Evolutionary conservation across 306 rosid species (phyloP).

Genomic region (Carpinus viminea): DNA sequence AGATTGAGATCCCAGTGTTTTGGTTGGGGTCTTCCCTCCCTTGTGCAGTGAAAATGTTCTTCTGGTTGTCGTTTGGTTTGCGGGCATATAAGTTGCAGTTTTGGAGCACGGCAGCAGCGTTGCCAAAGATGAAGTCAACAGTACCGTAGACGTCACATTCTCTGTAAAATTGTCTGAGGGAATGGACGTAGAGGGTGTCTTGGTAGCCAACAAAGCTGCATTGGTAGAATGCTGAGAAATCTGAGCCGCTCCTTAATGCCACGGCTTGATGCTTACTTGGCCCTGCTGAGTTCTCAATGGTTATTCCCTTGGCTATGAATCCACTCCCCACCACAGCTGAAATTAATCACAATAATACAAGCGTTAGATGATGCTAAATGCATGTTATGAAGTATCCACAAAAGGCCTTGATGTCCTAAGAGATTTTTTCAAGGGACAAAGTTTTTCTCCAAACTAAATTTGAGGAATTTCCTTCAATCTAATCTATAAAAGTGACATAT

Average conservation of each 20-base stretch:
- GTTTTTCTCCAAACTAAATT: too few species aligned
- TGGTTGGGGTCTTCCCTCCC: conserved; percentile 87
- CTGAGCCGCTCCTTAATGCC: conserved; percentile 69
- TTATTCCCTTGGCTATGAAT: conserved; percentile 82
- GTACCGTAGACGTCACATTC: conserved; percentile 89
- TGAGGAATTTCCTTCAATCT: too few species aligned
- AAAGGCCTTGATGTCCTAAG: too few species aligned
- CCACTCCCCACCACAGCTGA: conserved; percentile 73
- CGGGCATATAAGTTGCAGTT: conserved; percentile 83
- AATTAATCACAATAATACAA: background rate
- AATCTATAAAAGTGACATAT: too few species aligned
- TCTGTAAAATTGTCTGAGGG: conserved; percentile 85
- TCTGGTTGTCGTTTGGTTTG: conserved; percentile 55
- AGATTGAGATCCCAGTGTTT: conserved; percentile 73
- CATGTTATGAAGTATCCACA: too few species aligned
- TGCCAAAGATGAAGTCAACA: conserved; percentile 80
- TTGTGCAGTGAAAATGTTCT: conserved; percentile 81
- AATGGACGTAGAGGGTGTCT: conserved; percentile 92
- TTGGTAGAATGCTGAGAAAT: conserved; percentile 69
- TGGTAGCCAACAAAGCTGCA: conserved; percentile 90
- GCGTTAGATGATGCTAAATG: background rate
- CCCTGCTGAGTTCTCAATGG: conserved; percentile 83
- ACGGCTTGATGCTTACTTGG: conserved; percentile 92
- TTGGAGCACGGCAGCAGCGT: conserved; percentile 75
- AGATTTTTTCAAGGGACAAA: too few species aligned